Evolutionary conservation across 768 basidiomycete species (phyloP).

Genomic region (Leccinellum luteum): DNA sequence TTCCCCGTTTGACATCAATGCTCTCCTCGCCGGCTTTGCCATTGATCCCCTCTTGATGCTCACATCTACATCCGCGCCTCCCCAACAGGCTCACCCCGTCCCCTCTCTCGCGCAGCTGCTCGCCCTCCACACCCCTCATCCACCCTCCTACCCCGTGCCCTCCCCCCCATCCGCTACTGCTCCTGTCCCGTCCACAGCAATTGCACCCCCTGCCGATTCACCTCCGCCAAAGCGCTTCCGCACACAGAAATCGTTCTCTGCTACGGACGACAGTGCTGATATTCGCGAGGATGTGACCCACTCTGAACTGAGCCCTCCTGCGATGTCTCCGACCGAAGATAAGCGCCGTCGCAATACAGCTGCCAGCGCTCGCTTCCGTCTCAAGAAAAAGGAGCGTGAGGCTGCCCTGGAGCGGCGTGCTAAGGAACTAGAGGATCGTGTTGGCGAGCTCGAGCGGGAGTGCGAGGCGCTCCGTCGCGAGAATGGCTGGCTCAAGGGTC

Average conservation of each 20-base stretch:
- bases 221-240: constrained; percentile 50
- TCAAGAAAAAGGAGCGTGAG: constrained; percentile 97
- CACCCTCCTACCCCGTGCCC: constrained; percentile 19
- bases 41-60: constrained; percentile 43
- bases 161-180: constrained; percentile 16
- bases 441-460: constrained; percentile 83
- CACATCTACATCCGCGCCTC: constrained; percentile 20
- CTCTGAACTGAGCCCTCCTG: constrained; percentile 11
- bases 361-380: constrained; percentile 87
- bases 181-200: constrained; percentile 8
- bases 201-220: constrained; percentile 17
- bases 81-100: constrained; percentile 30
- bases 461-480: constrained; percentile 86
- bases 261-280: constrained; percentile 15
- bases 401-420: constrained; percentile 81
- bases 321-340: constrained; percentile 68
- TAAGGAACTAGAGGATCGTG: constrained; percentile 79
- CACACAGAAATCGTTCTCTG: constrained; percentile 48
- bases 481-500: constrained; percentile 89
- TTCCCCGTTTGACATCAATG: constrained; percentile 44
- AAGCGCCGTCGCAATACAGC: constrained; percentile 93
- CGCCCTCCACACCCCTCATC: constrained; percentile 50
- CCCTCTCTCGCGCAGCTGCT: constrained; percentile 73
- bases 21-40: constrained; percentile 36
- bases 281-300: constrained; percentile 21